These are phyloP conservation scores for Oryza nivara DNA, from an alignment of 176 grass and related monocot genomes.

Conservation along the genomic window DNA sequence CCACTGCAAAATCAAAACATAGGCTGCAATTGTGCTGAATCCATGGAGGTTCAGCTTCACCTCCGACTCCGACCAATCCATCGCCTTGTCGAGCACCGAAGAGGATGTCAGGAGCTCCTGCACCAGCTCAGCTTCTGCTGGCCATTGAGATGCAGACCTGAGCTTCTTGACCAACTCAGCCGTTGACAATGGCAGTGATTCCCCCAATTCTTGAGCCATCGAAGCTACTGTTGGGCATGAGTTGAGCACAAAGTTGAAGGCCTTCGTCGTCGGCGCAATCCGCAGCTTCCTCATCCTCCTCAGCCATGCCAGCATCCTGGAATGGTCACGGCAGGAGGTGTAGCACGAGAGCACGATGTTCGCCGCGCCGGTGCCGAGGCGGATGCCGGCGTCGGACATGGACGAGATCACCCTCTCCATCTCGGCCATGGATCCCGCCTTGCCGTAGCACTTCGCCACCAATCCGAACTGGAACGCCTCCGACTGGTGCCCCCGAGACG, in stretches of 20 bases:
- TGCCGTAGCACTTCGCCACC: constrained; percentile 74
- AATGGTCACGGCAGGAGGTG: constrained; percentile 54
- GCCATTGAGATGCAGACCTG: constrained; percentile 33
- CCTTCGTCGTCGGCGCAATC: constrained; percentile 45
- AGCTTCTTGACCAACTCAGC: constrained; percentile 50
- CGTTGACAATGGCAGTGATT: constrained; percentile 57
- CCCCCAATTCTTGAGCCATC: constrained; percentile 35
- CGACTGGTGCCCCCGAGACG: constrained; percentile 47
- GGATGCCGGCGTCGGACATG: constrained; percentile 67
- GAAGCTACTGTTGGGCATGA: constrained; percentile 52
- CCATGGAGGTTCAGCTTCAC: constrained; percentile 92
- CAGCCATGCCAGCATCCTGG: constrained; percentile 63
- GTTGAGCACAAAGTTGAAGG: constrained; percentile 65
- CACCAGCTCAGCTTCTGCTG: constrained; percentile 64
- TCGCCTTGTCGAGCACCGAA: constrained; percentile 51
- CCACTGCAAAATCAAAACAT: constrained; percentile 83
- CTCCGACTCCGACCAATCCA: constrained; percentile 65
- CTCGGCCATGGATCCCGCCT: constrained; percentile 51
- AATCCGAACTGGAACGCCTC: constrained; percentile 65
- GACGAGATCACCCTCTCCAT: constrained; percentile 68
- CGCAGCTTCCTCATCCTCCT: constrained; percentile 53
- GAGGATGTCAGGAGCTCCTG: constrained; percentile 59
- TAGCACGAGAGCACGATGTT: constrained; percentile 88
- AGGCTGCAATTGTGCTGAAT: constrained; percentile 62
- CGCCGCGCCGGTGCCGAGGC: constrained; percentile 52